Percentiles rank a stretch among this genome's conserved stretches.
Conservation (phyloP, 805 yeast species). For the Ogataea ganodermae region DNA sequence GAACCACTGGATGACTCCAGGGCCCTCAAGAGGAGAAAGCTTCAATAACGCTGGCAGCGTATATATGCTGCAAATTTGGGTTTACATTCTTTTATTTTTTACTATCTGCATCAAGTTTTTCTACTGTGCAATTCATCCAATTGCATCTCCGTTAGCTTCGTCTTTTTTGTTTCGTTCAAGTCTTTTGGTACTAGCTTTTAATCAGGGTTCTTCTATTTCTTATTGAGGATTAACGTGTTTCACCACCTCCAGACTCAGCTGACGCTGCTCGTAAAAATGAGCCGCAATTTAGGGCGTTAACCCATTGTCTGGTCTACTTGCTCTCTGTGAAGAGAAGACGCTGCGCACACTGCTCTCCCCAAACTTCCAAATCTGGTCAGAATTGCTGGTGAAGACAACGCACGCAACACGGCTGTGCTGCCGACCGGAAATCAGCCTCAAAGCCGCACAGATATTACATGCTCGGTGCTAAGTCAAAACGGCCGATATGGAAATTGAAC, state of each 20-base stretch:
- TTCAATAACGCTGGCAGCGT: conserved; percentile 4
- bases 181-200: background rate
- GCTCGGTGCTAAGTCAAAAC: too few species aligned
- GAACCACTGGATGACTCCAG: conserved; percentile 14
- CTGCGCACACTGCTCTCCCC: background rate
- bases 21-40: conserved; percentile 18
- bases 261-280: too few species aligned
- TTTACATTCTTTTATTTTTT: background rate
- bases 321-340: too few species aligned
- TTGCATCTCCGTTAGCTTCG: background rate
- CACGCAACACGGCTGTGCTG: background rate
- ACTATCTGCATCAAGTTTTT: background rate
- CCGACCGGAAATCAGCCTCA: background rate
- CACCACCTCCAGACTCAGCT: background rate
- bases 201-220: background rate
- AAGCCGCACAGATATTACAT: background rate
- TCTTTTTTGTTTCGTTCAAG: background rate
- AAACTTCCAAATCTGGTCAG: background rate
- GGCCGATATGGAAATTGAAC: too few species aligned
- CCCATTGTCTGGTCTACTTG: too few species aligned
- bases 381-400: background rate
- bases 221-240: background rate
- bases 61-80: background rate
- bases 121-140: background rate
- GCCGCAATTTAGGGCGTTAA: too few species aligned